Evolutionary conservation across 768 basidiomycete species (phyloP), one percentile per base, ranked within the genome.

Genomic region (Auricularia cornea): DNA sequence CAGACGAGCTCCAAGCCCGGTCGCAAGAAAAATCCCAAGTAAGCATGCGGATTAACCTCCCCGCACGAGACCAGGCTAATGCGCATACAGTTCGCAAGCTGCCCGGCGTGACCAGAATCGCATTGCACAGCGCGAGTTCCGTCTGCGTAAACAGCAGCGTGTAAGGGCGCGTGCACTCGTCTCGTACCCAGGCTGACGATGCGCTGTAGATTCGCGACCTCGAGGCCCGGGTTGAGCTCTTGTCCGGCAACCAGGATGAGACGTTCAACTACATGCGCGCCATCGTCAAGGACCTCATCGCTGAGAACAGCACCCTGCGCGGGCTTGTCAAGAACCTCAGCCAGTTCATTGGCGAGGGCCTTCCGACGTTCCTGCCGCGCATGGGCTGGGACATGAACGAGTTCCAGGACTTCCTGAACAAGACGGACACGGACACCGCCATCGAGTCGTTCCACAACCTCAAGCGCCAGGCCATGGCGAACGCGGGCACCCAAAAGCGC

Each of bases 91-190:
- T 77, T 94, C 91, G 26, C 92, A 93, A 75, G 90, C 91, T 35
- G 90, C 92, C 16, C 79, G 91, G 68, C 83, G 91, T 67, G 91
- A 94, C 76, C 91, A 94, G 72, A 94, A 94, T 71, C 84, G 91
- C 60, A 93, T 96, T 61, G 94, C 94, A 1, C 94, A 96, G 72
- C 84, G 94, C 20, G 94, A 97, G 72, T 97, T 96, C 70, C 85
- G 94, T 59, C 77, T 94, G 60, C 80, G 94, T 69, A 97, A 97
- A 72, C 94, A 96, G 70, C 94, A 95, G 67, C 81, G 88, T 72
- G 88, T 88, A 48, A 48, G 44, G 20, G 23, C n/a, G 33, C 33
- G 10, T 29, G 26, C 23, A 40, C 38, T 59, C 11, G 16, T 29
- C 30, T 48, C 26, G 31, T 28, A 38, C 5, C 40, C 8, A 38